Evolutionary conservation across 23 red algal species (phyloP).

Genomic region (Pyropia yezoensis): DNA sequence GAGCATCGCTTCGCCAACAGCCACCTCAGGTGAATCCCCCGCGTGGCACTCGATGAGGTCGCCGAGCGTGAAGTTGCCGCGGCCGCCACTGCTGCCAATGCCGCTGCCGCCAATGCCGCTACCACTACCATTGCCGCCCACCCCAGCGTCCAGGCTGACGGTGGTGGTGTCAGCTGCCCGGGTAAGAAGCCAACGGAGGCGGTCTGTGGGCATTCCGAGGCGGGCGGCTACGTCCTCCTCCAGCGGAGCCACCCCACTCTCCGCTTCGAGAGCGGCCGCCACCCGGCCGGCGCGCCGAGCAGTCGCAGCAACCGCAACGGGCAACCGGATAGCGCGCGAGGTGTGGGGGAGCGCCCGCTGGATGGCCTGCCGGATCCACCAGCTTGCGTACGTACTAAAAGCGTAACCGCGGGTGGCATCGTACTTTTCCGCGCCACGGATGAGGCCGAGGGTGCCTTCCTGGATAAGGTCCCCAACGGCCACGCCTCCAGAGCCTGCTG

Average conservation of each 20-base stretch:
- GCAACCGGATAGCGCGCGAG: slow-evolving; percentile 37
- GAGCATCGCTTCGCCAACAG: slow-evolving; percentile 23
- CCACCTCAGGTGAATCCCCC: slow-evolving; percentile 50
- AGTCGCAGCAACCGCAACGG: not conserved
- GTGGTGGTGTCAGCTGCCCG: no score
- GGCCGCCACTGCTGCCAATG: not conserved
- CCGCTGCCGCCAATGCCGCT: not conserved
- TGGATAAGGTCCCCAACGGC: slow-evolving; percentile 40
- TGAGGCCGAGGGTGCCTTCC: slow-evolving; percentile 46
- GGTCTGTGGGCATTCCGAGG: no score
- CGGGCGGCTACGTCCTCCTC: no score
- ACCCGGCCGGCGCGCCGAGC: no score
- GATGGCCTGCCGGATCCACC: slow-evolving; percentile 63
- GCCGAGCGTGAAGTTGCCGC: slow-evolving; percentile 25
- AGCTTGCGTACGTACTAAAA: slow-evolving; percentile 56
- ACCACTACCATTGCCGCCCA: not conserved
- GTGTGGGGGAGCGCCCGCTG: slow-evolving; percentile 15
- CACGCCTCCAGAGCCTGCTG: not conserved
- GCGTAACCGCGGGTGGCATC: slow-evolving; percentile 35
- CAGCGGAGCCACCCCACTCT: no score
- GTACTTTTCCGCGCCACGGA: slow-evolving; percentile 45
- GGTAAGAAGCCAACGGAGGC: no score
- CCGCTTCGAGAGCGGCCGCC: no score
- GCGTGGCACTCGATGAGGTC: slow-evolving; percentile 35
- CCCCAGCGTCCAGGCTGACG: no score